Evolutionary conservation across 139 green algal species (phyloP).

Genomic region (Coelastrella sp.): DNA sequence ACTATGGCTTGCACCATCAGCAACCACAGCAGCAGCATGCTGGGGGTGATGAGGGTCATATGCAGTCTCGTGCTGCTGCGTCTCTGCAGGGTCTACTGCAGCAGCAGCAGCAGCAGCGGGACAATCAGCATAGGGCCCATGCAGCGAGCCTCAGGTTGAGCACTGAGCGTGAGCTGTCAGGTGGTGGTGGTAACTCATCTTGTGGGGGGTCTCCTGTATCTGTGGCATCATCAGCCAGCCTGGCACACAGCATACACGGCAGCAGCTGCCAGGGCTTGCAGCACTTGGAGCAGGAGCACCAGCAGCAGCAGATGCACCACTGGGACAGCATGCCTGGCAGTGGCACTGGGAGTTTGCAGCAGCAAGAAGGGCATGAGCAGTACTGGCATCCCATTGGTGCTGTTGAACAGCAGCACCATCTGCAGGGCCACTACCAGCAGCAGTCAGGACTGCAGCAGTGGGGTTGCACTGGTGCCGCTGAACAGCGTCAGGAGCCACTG

Average conservation of each 20-base stretch:
- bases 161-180: neutral
- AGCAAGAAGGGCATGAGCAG: constrained; percentile 23
- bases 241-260: neutral
- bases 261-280: too few relatives aligned
- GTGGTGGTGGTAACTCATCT: neutral
- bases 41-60: too few relatives aligned
- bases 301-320: neutral
- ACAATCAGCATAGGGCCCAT: too few relatives aligned
- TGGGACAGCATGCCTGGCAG: neutral
- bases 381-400: neutral
- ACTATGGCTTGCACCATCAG: neutral
- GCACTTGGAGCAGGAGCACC: neutral
- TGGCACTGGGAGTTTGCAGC: neutral
- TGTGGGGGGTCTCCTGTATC: neutral
- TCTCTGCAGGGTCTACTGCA: too few relatives aligned
- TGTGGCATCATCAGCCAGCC: neutral
- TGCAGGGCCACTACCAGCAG: neutral
- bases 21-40: constrained; percentile 4
- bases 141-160: neutral
- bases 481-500: too few relatives aligned
- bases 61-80: too few relatives aligned
- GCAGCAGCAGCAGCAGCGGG: too few relatives aligned
- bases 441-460: neutral
- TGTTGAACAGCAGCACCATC: neutral
- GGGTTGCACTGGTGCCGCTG: too few relatives aligned